Percentiles rank a stretch among this genome's conserved stretches.
phyloP scores from a whole-genome alignment of 2,329 filamentous ascomycete genomes.

The Aspergillus candidus region DNA sequence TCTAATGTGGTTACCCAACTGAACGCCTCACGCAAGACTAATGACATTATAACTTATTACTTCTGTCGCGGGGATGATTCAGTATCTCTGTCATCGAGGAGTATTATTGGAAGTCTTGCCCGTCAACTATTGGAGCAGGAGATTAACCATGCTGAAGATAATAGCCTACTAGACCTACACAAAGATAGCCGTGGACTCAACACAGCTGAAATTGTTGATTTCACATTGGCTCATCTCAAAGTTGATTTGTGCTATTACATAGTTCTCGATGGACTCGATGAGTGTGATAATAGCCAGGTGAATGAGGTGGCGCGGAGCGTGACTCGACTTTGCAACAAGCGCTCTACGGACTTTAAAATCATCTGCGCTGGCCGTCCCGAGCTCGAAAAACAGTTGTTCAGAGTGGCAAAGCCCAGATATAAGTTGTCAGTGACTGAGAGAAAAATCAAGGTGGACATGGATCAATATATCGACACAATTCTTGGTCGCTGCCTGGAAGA shows the following conservation, averaged over 20 bases:
- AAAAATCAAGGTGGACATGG: slow-evolving; percentile 8
- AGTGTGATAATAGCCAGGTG: too few species aligned
- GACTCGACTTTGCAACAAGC: not conserved
- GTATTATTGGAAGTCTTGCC: slow-evolving; percentile 15
- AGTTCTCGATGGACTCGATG: too few species aligned
- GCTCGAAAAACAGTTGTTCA: not conserved
- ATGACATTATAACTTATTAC: slow-evolving; percentile 12
- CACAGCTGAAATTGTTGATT: too few species aligned
- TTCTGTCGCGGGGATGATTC: slow-evolving; percentile 14
- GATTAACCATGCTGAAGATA: slow-evolving; percentile 1
- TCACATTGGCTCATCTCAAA: too few species aligned
- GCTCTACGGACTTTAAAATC: slow-evolving; percentile 2
- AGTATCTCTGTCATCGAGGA: slow-evolving; percentile 12
- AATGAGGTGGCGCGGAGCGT: not conserved
- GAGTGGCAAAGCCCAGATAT: too few species aligned
- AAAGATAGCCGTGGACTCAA: too few species aligned
- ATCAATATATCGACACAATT: not conserved
- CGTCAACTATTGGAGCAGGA: slow-evolving; percentile 12
- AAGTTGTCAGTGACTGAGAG: too few species aligned
- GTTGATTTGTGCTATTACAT: too few species aligned
- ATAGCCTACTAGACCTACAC: too few species aligned
- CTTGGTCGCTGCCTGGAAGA: too few species aligned
- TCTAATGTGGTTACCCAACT: slow-evolving; percentile 14
- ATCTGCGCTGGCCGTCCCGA: slow-evolving; percentile 15
- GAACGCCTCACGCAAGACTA: slow-evolving; percentile 1